Evolutionary conservation across 2,329 filamentous ascomycete genomes (phyloP), one percentile per base, ranked within the genome.

Genomic region (Aotearoamyces nothofagi): DNA sequence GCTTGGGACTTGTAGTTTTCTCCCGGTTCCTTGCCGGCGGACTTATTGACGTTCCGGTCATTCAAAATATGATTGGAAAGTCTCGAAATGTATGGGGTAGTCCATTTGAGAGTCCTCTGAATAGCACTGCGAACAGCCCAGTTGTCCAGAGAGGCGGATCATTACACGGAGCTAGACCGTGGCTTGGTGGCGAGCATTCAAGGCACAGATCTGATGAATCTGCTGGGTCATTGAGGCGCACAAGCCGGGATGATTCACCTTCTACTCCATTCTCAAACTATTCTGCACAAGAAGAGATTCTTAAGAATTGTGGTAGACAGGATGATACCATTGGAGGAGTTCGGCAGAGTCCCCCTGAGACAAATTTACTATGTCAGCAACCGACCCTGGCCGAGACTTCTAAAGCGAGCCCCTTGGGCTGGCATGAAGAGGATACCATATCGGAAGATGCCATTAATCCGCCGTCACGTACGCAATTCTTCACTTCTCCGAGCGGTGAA

Each of bases 1-100:
- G 84, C 42, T 69, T 98, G 7, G 75, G 80, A 1, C 64, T 98
- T 1, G 81, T 94, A 13, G 75, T 96, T 20, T 94, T 96, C 49
- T 72, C 68, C 9, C 57, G 69, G 14, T 61, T 65, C 10, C 53
- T 61, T 4, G 52, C 55, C 11, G 42, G 44, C 24, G 43, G 44
- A 28, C 34, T 42, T 24, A 25, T 43, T 11, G 39, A 43, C 11
- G 36, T 47, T 22, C 32, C 37, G 13, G 36, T 30, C 16, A 30
- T 40, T 15, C 38, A 43, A n/a, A 37, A 26, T 13, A 29, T 29
- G 17, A 15, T 17, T 5, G 15, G n/a, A 5, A 38, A 39, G 24
- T 27, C 35, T 6, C 36, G 41, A 19, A 36, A 30, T 16, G 15
- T 36, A 10, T 29, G 28, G 5, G 29, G 31, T 5, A 36, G 35